Evolutionary conservation across 139 green algal species (phyloP).

Genomic region (Tetratostichococcus sp.): DNA sequence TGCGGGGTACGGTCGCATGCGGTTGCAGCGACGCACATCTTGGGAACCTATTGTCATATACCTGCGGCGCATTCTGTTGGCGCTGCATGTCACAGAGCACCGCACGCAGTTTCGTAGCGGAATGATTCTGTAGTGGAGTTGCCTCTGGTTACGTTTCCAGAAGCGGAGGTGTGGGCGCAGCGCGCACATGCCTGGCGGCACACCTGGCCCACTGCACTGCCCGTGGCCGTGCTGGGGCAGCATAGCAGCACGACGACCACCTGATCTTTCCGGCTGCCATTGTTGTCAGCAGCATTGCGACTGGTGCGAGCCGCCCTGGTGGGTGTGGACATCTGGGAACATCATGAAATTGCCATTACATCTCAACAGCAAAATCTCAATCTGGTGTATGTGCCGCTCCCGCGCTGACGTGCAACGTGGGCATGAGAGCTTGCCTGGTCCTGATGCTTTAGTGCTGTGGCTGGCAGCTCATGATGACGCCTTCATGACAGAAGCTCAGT

Average conservation of each 20-base stretch:
- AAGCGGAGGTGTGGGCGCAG: slow-evolving; percentile 24
- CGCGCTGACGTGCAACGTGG: slow-evolving; percentile 78
- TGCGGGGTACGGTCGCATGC: slow-evolving; percentile 14
- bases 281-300: slow-evolving; percentile 67
- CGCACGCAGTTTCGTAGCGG: slow-evolving; percentile 48
- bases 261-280: slow-evolving; percentile 72
- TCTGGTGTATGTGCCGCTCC: slow-evolving; percentile 33
- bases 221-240: slow-evolving; percentile 19
- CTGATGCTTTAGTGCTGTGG: slow-evolving; percentile 30
- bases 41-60: slow-evolving; percentile 56
- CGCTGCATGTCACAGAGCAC: slow-evolving; percentile 71
- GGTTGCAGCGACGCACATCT: slow-evolving; percentile 46
- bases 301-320: too few species aligned
- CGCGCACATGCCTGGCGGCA: slow-evolving; percentile 16
- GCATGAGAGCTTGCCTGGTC: too few species aligned
- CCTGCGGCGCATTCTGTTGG: slow-evolving; percentile 73
- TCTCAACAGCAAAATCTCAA: slow-evolving; percentile 89
- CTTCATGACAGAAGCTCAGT: neutral
- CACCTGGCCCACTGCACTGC: slow-evolving; percentile 31
- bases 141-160: slow-evolving; percentile 47
- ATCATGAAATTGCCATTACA: too few species aligned
- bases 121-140: slow-evolving; percentile 63
- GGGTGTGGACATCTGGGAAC: too few species aligned
- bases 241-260: slow-evolving; percentile 45
- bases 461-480: neutral